These are phyloP conservation scores for Fonsecaea monophora DNA, from an alignment of 2,329 filamentous ascomycete genomes.

Conservation along the genomic window DNA sequence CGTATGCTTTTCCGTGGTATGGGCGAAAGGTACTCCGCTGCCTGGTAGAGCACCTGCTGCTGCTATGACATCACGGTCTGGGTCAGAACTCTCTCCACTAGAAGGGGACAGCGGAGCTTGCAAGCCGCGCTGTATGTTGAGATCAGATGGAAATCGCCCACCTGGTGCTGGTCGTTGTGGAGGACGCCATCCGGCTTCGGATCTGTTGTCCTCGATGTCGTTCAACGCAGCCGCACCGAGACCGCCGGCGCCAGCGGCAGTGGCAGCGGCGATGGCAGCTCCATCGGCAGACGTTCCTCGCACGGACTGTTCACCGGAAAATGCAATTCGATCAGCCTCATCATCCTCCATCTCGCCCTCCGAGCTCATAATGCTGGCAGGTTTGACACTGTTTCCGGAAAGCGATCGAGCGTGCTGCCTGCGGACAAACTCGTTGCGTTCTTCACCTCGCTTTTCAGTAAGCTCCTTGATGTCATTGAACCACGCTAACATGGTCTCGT, in stretches of 20 bases:
- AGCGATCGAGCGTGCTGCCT: conserved; percentile 75
- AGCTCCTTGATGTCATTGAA: conserved; percentile 90
- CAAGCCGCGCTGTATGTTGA: conserved; percentile 85
- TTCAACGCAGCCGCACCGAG: conserved; percentile 45
- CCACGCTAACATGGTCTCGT: conserved; percentile 97
- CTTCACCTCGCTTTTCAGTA: conserved; percentile 86
- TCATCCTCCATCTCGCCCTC: conserved; percentile 80
- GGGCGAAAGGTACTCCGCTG: conserved; percentile 46
- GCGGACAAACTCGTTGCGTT: conserved; percentile 84
- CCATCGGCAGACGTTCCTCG: conserved; percentile 41
- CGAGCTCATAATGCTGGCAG: conserved; percentile 69
- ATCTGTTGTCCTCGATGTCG: conserved; percentile 40
- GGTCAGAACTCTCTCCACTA: conserved; percentile 78
- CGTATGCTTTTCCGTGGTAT: conserved; percentile 31
- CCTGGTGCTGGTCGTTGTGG: conserved; percentile 80
- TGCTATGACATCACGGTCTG: conserved; percentile 61
- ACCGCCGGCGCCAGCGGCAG: conserved; percentile 46
- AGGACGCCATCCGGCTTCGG: conserved; percentile 46
- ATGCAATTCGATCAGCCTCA: conserved; percentile 70
- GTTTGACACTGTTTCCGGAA: conserved; percentile 67
- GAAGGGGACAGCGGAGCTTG: conserved; percentile 79
- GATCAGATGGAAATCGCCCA: conserved; percentile 95
- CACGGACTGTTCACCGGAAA: conserved; percentile 61
- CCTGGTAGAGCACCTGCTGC: conserved; percentile 64
- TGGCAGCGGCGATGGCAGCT: conserved; percentile 42